Evolutionary conservation across 192 early-diverging fungal species (phyloP), one percentile per base, ranked within the genome.

Genomic region (Coemansia sp.): DNA sequence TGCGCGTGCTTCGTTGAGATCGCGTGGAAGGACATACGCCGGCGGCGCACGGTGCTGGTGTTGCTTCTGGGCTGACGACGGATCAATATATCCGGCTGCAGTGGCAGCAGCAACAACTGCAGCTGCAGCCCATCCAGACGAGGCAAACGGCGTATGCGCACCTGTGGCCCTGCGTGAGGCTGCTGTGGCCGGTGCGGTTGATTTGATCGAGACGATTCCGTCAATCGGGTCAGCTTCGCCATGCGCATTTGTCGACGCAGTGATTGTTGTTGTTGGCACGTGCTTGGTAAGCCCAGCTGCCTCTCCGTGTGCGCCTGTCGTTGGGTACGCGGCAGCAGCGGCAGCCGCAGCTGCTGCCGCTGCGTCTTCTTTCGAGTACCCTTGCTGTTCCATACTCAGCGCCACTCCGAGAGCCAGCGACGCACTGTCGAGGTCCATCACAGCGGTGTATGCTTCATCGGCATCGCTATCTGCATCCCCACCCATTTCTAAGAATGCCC

Each of bases 381-480:
- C 78, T 45, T 78, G 81, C 69, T 83, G 75, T 72, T 83, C 81
- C 81, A 83, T 83, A 68, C 81, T 83, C 24, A 83, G 71, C 0
- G 81, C 81, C 35, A 83, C 76, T 23, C 81, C 81, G 45, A 83
- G 66, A 5, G 81, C 81, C 41, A 83, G 72, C 48, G 81, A 83
- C 16, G 76, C 81, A 35, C 72, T 66, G 66, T 83, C 76, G 9
- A 83, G 66, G 45, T 83, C 81, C 21, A 83, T 72, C 5, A 48
- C 72, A 0, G 66, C 16, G 2, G 68, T 33, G 30, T 78, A 77
- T 36, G 60, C 30, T 4, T 66, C 68, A 43, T 65, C 68, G 11
- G 53, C 58, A 6, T 55, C 52, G 18, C 41, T 39, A n/a, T 38
- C 62, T 20, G 56, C 55, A 21, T 71, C 65, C 24, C 66, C 66